These are phyloP conservation scores for Phytophthora palmivora DNA, from an alignment of 352 stramenopile species.

Conservation along the genomic window DNA sequence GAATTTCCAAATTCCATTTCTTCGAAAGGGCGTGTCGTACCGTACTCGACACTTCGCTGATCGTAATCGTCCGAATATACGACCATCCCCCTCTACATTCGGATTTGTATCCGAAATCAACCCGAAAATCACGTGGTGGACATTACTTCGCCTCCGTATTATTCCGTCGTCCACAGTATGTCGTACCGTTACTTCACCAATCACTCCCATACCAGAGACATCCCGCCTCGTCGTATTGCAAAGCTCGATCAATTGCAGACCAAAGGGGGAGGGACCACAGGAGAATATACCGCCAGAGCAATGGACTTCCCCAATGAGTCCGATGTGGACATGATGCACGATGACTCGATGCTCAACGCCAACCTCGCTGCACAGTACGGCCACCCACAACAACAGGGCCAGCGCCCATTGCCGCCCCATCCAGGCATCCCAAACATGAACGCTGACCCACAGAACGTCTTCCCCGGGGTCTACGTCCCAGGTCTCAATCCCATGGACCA, in stretches of 20 bases:
- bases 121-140: background rate
- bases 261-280: constrained; percentile 16
- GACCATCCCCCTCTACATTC: background rate
- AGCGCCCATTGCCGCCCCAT: constrained; percentile 18
- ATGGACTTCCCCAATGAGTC: constrained; percentile 75
- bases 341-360: constrained; percentile 61
- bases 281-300: constrained; percentile 1
- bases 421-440: constrained; percentile 15
- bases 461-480: constrained; percentile 60
- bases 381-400: constrained; percentile 32
- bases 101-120: background rate
- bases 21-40: constrained; percentile 7
- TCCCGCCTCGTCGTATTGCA: constrained; percentile 23
- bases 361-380: constrained; percentile 60
- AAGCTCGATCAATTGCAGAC: constrained; percentile 18
- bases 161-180: constrained; percentile 9
- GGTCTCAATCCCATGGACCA: constrained; percentile 56
- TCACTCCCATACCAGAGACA: constrained; percentile 31
- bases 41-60: constrained; percentile 3
- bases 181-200: constrained; percentile 20
- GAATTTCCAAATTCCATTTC: constrained; percentile 11
- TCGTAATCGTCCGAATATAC: constrained; percentile 1
- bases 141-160: background rate
- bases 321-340: constrained; percentile 84
- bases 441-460: constrained; percentile 31